phyloP scores from a whole-genome alignment of 2,329 filamentous ascomycete species.

The Alternaria hordeiaustralica region DNA sequence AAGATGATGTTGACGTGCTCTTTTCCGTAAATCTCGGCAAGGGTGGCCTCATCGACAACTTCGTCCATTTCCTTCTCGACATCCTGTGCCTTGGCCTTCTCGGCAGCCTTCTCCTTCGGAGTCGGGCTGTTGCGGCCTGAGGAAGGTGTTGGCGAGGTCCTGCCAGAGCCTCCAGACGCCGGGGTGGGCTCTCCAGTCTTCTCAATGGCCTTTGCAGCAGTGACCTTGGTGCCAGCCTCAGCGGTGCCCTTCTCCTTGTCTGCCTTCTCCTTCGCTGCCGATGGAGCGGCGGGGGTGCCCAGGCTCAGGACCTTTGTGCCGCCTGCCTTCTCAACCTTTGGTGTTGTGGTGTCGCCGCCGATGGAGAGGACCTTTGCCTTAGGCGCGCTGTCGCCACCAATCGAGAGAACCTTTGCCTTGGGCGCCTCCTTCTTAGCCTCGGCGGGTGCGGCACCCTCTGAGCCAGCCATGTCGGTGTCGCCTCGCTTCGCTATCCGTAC shows the following conservation, averaged over 20 bases:
- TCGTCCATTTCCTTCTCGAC: conserved; percentile 82
- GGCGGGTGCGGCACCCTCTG: conserved; percentile 53
- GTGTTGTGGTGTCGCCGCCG: conserved; percentile 59
- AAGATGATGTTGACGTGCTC: conserved; percentile 95
- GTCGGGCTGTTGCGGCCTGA: conserved; percentile 84
- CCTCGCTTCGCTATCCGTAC: conserved; percentile 68
- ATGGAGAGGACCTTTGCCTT: conserved; percentile 68
- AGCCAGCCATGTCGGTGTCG: conserved; percentile 57
- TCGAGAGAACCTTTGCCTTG: conserved; percentile 70
- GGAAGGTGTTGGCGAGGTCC: conserved; percentile 79
- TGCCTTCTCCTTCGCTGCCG: conserved; percentile 56
- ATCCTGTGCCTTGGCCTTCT: conserved; percentile 75
- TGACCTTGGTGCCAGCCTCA: conserved; percentile 81
- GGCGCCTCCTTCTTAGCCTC: conserved; percentile 49
- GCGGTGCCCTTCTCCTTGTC: conserved; percentile 54
- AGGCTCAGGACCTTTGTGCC: conserved; percentile 78
- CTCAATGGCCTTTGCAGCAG: conserved; percentile 87
- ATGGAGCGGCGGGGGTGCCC: conserved; percentile 62
- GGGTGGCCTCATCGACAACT: conserved; percentile 80
- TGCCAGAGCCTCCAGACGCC: conserved; percentile 63
- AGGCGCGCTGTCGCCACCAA: conserved; percentile 62
- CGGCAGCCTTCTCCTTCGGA: conserved; percentile 64
- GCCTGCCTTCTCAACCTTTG: conserved; percentile 61
- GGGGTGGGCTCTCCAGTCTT: conserved; percentile 77
- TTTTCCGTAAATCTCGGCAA: conserved; percentile 97